A percentile compares a stretch with the other conserved stretches of the same genome.
Evolutionary conservation across 176 grass and related monocot genomes (phyloP).

Genomic region (Carex littledalei): DNA sequence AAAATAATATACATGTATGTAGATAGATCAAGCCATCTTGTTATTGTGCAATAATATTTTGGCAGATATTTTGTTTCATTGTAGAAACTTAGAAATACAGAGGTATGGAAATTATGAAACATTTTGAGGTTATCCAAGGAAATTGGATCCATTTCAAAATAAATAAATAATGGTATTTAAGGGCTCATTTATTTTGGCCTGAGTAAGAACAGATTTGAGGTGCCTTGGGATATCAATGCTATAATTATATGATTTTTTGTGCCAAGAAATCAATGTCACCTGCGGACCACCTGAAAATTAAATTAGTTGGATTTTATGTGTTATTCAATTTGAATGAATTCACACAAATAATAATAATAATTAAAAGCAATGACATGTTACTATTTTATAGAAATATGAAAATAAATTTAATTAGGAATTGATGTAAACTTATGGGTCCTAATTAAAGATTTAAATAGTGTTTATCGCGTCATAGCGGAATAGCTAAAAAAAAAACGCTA

Average conservation of each 20-base stretch:
- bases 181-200: conserved; percentile 8
- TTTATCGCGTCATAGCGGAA: too few relatives aligned
- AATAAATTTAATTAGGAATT: background rate
- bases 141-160: background rate
- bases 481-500: too few relatives aligned
- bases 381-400: too few relatives aligned
- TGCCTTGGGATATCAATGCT: conserved; percentile 18
- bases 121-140: background rate
- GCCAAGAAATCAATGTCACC: background rate
- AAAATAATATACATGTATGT: background rate
- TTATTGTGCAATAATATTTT: background rate
- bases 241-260: conserved; percentile 14
- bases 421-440: background rate
- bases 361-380: background rate
- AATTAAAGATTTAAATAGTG: background rate
- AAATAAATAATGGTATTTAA: conserved; percentile 6
- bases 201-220: background rate
- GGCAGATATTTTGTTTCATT: background rate
- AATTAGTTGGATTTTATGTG: background rate
- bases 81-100: background rate
- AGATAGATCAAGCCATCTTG: background rate
- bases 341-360: background rate
- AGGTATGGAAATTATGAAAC: background rate
- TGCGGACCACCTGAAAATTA: background rate
- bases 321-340: background rate